Percentiles rank a stretch among this genome's conserved stretches.
Conservation (phyloP, 163 green algal species). For the Scenedesmus sp. region DNA sequence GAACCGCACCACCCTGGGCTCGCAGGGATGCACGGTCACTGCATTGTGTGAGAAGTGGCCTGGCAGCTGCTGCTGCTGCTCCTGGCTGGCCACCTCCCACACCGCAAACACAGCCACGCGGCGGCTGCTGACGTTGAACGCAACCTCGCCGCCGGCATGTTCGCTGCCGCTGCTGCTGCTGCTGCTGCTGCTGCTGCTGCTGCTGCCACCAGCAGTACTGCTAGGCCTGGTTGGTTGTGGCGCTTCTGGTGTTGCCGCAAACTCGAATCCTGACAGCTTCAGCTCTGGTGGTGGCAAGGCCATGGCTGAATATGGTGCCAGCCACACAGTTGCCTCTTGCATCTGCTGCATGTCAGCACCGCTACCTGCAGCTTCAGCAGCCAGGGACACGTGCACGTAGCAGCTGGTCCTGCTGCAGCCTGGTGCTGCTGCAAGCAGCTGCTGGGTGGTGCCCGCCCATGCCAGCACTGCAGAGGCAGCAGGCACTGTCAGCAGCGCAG, state of each 20-base stretch:
- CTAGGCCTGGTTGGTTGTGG: too few species aligned
- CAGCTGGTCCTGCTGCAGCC: constrained; percentile 35
- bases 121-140: constrained; percentile 17
- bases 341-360: background rate
- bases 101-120: constrained; percentile 35
- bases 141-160: background rate
- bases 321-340: constrained; percentile 10
- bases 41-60: constrained; percentile 51
- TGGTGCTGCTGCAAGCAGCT: constrained; percentile 17
- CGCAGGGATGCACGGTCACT: constrained; percentile 45
- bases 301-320: constrained; percentile 18
- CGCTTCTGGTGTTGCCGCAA: background rate
- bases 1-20: constrained; percentile 21
- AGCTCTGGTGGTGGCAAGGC: background rate
- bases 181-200: background rate
- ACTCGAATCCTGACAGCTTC: background rate
- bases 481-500: background rate
- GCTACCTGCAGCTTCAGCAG: background rate
- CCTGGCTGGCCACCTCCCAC: constrained; percentile 1
- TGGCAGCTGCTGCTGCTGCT: background rate
- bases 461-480: background rate
- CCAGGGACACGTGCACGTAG: constrained; percentile 26
- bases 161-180: too few species aligned
- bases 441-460: background rate
- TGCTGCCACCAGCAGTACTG: background rate